phyloP scores from a whole-genome alignment of 2,329 filamentous ascomycete genomes.

The Rhinocladiella similis region DNA sequence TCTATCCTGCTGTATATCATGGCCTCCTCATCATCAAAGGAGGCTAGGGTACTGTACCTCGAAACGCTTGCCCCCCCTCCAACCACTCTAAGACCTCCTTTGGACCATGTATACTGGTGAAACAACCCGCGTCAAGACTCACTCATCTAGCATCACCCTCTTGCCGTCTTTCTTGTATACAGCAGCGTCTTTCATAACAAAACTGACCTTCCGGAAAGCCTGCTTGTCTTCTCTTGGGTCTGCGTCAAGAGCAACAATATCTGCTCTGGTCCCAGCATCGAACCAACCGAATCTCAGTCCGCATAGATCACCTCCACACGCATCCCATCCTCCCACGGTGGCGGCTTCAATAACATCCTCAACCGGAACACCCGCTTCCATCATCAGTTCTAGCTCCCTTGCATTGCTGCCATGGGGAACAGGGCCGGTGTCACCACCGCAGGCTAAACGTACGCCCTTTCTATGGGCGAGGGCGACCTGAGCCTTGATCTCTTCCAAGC shows the following conservation, averaged over 20 bases:
- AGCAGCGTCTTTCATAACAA: conserved; percentile 58
- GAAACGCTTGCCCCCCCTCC: no score
- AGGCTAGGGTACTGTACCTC: no score
- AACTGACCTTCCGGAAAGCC: conserved; percentile 49
- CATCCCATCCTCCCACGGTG: conserved; percentile 56
- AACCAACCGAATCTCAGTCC: conserved; percentile 55
- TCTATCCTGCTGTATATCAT: no score
- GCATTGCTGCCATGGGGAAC: conserved; percentile 55
- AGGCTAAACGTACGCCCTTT: conserved; percentile 51
- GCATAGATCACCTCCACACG: conserved; percentile 54
- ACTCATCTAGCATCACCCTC: no score
- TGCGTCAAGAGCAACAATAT: conserved; percentile 51
- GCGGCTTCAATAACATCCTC: conserved; percentile 52
- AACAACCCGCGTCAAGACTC: no score
- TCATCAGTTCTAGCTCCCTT: conserved; percentile 56
- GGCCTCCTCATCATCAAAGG: no score
- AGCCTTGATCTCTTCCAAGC: conserved; percentile 36
- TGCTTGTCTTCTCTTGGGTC: conserved; percentile 44
- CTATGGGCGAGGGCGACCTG: conserved; percentile 49
- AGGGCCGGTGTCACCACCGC: conserved; percentile 56
- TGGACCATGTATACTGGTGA: no score
- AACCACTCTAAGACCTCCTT: no score
- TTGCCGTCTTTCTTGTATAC: background rate
- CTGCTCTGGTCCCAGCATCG: conserved; percentile 50
- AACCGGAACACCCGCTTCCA: conserved; percentile 51